Percentiles rank a stretch among this genome's conserved stretches.
Conservation (phyloP, 2,329 filamentous ascomycete species). For the Rhynchosporium secalis region DNA sequence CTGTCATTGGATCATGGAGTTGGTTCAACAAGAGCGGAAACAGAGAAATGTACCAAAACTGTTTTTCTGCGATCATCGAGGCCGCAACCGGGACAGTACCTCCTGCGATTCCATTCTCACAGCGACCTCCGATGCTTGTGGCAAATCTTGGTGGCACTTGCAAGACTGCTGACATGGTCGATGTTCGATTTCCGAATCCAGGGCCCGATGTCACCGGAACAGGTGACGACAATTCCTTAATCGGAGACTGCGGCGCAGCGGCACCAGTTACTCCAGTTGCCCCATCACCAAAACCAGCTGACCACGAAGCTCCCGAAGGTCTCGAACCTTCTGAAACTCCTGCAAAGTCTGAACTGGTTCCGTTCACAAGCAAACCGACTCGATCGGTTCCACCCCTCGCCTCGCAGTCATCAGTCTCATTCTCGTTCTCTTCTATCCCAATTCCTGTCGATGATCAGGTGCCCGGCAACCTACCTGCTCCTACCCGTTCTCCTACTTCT, state of each 20-base stretch:
- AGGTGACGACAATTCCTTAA: not conserved
- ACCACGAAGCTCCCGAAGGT: no score
- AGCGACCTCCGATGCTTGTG: not conserved
- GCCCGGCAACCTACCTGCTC: not conserved
- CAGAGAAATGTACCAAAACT: constrained; percentile 7
- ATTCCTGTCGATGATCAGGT: not conserved
- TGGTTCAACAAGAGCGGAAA: not conserved
- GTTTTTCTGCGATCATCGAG: not conserved
- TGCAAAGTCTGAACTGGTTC: not conserved
- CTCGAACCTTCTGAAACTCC: not conserved
- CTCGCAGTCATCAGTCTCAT: no score
- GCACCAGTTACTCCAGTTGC: not conserved
- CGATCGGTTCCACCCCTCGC: no score
- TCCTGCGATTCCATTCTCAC: not conserved
- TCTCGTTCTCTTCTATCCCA: no score
- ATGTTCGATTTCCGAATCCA: constrained; percentile 1
- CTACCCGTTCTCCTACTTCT: not conserved
- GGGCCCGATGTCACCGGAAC: constrained; percentile 6
- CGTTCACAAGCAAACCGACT: no score
- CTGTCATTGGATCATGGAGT: not conserved
- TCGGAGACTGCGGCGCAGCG: not conserved
- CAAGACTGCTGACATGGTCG: not conserved
- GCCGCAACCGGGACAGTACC: not conserved
- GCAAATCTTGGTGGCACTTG: constrained; percentile 11
- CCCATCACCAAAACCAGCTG: not conserved